Percentiles rank a stretch among this genome's conserved stretches.
Conservation (phyloP, 108 stramenopile genomes). For the Epithemia pelagica region DNA sequence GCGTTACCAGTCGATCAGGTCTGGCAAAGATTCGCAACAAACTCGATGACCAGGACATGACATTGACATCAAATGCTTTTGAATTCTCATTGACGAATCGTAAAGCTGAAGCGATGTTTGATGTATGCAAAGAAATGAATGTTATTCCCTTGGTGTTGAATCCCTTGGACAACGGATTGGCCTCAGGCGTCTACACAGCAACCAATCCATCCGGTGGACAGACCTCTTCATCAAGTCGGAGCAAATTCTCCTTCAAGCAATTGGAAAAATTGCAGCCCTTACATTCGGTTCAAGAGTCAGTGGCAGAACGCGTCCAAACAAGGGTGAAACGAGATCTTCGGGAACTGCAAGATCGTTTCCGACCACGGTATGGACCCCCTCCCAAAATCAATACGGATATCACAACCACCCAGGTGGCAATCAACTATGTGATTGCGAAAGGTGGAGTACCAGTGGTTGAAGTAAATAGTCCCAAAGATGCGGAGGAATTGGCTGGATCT, state of each 20-base stretch:
- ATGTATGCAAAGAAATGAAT: conserved; percentile 68
- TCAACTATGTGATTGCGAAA: conserved; percentile 80
- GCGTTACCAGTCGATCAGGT: conserved; percentile 20
- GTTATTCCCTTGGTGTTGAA: conserved; percentile 68
- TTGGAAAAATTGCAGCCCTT: conserved; percentile 67
- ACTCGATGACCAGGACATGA: conserved; percentile 22
- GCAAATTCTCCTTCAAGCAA: conserved; percentile 47
- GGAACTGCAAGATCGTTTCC: conserved; percentile 25
- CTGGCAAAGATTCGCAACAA: conserved; percentile 23
- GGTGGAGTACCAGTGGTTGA: conserved; percentile 76
- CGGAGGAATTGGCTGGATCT: conserved; percentile 72
- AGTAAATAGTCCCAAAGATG: conserved; percentile 56
- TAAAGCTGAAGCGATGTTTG: conserved; percentile 51
- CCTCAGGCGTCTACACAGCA: conserved; percentile 66
- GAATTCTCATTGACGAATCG: conserved; percentile 79
- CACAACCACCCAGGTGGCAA: conserved; percentile 77
- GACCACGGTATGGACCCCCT: conserved; percentile 26
- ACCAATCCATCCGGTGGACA: conserved; percentile 76
- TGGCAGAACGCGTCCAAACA: conserved; percentile 48
- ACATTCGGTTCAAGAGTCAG: conserved; percentile 45
- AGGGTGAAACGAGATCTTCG: conserved; percentile 33
- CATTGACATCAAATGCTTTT: conserved; percentile 47
- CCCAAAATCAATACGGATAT: conserved; percentile 75
- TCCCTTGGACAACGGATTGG: conserved; percentile 73
- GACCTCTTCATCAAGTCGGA: conserved; percentile 27